These are phyloP conservation scores for Cardamine resedifolia DNA, from an alignment of 345 rosid genomes.

Conservation along the genomic window DNA sequence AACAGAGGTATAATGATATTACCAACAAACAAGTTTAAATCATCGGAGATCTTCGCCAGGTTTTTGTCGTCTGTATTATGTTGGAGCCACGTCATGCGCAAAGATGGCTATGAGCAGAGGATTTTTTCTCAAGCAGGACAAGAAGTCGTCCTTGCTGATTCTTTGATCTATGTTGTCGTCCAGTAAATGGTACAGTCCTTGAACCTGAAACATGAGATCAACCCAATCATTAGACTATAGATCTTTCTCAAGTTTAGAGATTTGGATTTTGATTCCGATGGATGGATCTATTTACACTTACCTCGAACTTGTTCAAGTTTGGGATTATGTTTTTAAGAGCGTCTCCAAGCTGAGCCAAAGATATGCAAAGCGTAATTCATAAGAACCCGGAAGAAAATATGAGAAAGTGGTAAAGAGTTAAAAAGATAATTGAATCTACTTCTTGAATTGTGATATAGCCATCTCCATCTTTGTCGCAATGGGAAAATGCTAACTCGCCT, in stretches of 20 bases:
- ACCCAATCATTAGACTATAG: background rate
- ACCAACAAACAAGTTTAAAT: constrained; percentile 10
- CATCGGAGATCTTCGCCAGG: constrained; percentile 23
- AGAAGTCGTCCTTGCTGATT: constrained; percentile 54
- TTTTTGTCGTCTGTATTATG: constrained; percentile 21
- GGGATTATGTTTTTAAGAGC: constrained; percentile 52
- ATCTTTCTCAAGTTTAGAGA: background rate
- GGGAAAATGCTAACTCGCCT: constrained; percentile 66
- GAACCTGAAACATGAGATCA: constrained; percentile 48
- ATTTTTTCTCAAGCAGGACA: constrained; percentile 59
- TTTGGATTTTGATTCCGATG: background rate
- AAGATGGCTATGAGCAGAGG: constrained; percentile 73
- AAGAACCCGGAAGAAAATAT: constrained; percentile 8
- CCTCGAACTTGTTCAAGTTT: constrained; percentile 59
- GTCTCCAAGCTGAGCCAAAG: constrained; percentile 58
- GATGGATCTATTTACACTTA: constrained; percentile 26
- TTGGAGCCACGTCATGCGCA: constrained; percentile 38
- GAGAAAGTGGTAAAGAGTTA: background rate
- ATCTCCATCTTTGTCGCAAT: constrained; percentile 50
- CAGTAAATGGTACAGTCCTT: constrained; percentile 48
- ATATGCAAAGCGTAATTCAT: constrained; percentile 21
- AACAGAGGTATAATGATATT: constrained; percentile 12
- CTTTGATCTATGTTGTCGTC: constrained; percentile 60
- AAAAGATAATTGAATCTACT: constrained; percentile 41
- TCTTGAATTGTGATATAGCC: constrained; percentile 56